Evolutionary conservation across 2,329 filamentous ascomycete species (phyloP).

Genomic region (Penicillium expansum): DNA sequence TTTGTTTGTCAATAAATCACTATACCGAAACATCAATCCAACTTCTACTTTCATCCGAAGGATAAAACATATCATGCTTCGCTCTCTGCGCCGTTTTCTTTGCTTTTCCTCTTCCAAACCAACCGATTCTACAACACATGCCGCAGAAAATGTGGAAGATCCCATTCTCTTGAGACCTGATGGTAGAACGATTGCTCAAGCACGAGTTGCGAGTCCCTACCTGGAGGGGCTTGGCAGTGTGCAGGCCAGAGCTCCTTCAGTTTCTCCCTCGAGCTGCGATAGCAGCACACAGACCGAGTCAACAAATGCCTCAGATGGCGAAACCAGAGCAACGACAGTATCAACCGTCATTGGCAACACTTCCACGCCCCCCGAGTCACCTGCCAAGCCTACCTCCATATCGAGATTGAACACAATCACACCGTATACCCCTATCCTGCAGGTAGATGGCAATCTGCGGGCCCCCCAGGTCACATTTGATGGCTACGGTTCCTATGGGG

Average conservation of each 20-base stretch:
- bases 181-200: constrained; percentile 1
- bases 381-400: constrained; percentile 7
- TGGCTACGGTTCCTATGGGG: constrained; percentile 27
- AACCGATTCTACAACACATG: not conserved
- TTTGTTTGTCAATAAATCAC: not conserved
- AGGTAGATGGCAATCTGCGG: constrained; percentile 19
- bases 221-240: not conserved
- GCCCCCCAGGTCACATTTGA: constrained; percentile 22
- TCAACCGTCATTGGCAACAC: constrained; percentile 14
- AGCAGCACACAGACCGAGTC: constrained; percentile 11
- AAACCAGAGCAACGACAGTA: constrained; percentile 13
- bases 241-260: not conserved
- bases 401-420: constrained; percentile 7
- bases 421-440: constrained; percentile 24
- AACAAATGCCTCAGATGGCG: constrained; percentile 11
- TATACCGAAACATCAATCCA: not conserved
- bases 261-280: constrained; percentile 6
- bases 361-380: constrained; percentile 8
- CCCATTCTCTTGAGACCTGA: constrained; percentile 9
- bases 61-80: constrained; percentile 8
- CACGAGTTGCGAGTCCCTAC: constrained; percentile 1
- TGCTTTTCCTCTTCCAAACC: constrained; percentile 18
- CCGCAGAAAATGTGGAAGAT: not conserved
- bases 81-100: constrained; percentile 16
- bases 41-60: not conserved